phyloP scores from a whole-genome alignment of 2,329 filamentous ascomycete species.

The Colletotrichum abscissum region DNA sequence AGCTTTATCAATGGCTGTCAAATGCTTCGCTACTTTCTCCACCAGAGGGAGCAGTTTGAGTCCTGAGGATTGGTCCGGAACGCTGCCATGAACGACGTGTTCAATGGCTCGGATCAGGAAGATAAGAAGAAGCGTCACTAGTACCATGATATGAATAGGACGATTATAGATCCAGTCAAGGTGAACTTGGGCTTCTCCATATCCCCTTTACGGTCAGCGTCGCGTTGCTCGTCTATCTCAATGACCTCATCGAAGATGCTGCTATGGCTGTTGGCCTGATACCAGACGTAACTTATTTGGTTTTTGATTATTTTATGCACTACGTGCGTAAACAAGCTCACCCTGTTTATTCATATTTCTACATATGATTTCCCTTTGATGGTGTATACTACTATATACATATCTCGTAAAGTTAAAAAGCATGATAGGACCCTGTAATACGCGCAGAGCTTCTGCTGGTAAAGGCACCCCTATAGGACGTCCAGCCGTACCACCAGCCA shows the following conservation, averaged over 20 bases:
- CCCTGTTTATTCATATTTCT: too few relatives aligned
- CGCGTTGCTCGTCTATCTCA: slow-evolving; percentile 58
- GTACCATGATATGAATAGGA: slow-evolving; percentile 66
- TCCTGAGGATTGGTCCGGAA: slow-evolving; percentile 52
- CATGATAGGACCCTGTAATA: too few relatives aligned
- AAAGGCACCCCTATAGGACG: too few relatives aligned
- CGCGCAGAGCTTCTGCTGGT: too few relatives aligned
- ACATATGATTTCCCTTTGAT: too few relatives aligned
- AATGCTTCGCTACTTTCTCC: slow-evolving; percentile 77
- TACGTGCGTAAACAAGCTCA: too few relatives aligned
- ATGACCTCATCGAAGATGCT: slow-evolving; percentile 71
- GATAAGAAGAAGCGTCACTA: slow-evolving; percentile 73
- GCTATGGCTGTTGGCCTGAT: slow-evolving; percentile 74
- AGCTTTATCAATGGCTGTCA: slow-evolving; percentile 77
- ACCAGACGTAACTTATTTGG: slow-evolving; percentile 58
- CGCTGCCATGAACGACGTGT: slow-evolving; percentile 50
- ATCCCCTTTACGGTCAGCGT: slow-evolving; percentile 69
- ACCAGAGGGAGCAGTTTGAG: slow-evolving; percentile 75
- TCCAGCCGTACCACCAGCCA: too few relatives aligned
- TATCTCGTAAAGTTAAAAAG: too few relatives aligned
- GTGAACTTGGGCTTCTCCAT: slow-evolving; percentile 72
- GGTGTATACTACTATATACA: too few relatives aligned
- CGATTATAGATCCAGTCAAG: slow-evolving; percentile 71
- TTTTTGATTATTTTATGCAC: too few relatives aligned
- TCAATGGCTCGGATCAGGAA: slow-evolving; percentile 76